Evolutionary conservation across 176 grass and related monocot genomes (phyloP), one percentile per base, ranked within the genome.

Genomic region (Tillandsia fasciculata): DNA sequence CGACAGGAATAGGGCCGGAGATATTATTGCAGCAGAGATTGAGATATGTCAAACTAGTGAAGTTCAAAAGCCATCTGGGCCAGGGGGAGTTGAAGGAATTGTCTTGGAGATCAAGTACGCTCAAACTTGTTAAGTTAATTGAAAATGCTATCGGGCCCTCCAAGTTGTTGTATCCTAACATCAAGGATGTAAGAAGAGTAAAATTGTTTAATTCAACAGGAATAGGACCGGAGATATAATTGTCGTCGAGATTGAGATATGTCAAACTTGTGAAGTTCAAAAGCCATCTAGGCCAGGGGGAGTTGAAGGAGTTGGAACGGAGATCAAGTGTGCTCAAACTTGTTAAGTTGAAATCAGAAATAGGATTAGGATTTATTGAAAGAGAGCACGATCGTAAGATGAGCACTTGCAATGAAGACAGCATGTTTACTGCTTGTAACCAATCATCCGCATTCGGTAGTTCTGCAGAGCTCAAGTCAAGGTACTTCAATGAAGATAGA

Each of bases 21-120:
- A 87, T 52, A 0, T 68, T 0, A 15, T 69, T 83, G 0, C 0
- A 0, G 4, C 11, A 15, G 2, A 83, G 51, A 12, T 4, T 0
- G 69, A 78, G 70, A 0, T 0, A 0, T 3, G 11, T 33, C 0
- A 82, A 17, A 3, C 64, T 64, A 1, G 70, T 79, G 67, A 84
- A 51, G 51, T 52, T 81, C 0, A 69, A 73, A 13, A 81, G 2
- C 27, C 63, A 2, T 0, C 54, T 0, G 1, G 78, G 68, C 1
- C 70, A 57, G 1, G 3, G 69, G 1, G 74, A 63, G 26, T 65
- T 0, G 1, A 81, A n/a, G n/a, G n/a, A 51, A 14, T 2, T 53
- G 0, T 0, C 0, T 0, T 1, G 0, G n/a, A 73, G 2, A 42
- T 51, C 2, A 3, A 80, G 78, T 48, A 0, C 0, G 20, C 20